Evolutionary conservation across 116 monocot genomes (phyloP), one percentile per base, ranked within the genome.

Genomic region (Thalassia testudinum): DNA sequence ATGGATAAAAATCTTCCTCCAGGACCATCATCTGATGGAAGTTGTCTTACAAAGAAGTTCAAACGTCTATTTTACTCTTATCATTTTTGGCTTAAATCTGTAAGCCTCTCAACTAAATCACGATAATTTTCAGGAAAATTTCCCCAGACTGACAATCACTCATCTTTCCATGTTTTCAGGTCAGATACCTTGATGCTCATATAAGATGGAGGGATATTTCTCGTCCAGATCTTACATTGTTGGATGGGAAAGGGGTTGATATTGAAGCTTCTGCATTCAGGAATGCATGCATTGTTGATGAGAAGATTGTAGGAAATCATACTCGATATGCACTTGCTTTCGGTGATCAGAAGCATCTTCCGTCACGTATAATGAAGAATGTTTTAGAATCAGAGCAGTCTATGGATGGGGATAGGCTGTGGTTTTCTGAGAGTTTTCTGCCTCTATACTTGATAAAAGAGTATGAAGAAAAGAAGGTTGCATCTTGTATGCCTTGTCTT

Each of bases 121-220:
- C n/a, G n/a, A n/a, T n/a, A n/a, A n/a, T n/a, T n/a, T n/a, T n/a
- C n/a, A n/a, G n/a, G n/a, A n/a, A n/a, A n/a, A n/a, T n/a, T n/a
- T n/a, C n/a, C n/a, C n/a, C n/a, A n/a, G n/a, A n/a, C n/a, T n/a
- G n/a, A n/a, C n/a, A n/a, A n/a, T n/a, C n/a, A n/a, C n/a, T n/a
- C n/a, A n/a, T n/a, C n/a, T n/a, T n/a, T n/a, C n/a, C n/a, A n/a
- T n/a, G n/a, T n/a, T 50, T 52, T 5, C 79, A 92, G 86, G 77
- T 92, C 25, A 79, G 92, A 60, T 75, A 79, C 70, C 75, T 92
- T 57, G 86, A 86, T 77, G 63, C 79, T 55, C 66, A 92, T 64
- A 58, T 92, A 65, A 79, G 77, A 64, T 86, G 91, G 91, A 78
- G 52, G 44, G 91, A 92, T n/a, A 64, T 92, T 49, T 28, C 67